Evolutionary conservation across 208 protist genomes (phyloP), one percentile per base, ranked within the genome.

Genomic region (Leptomonas seymouri): DNA sequence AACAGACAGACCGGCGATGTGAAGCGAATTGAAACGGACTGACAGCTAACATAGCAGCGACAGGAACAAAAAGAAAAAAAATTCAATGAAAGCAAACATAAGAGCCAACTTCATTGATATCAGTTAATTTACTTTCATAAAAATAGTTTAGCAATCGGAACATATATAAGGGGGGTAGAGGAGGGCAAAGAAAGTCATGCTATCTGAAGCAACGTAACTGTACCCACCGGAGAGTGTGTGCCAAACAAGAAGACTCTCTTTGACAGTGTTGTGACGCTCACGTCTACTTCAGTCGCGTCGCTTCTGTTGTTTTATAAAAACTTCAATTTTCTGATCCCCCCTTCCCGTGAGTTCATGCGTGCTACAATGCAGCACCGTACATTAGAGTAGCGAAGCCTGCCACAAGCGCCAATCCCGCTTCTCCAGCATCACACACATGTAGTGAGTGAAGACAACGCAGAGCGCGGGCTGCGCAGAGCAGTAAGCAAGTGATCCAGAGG

Each of bases 121-220:
- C 12, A 27, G 49, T 70, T 50, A 42, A 42, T 3, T 28, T 20
- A 41, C 28, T 39, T 4, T n/a, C 18, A 45, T 8, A 48, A 51
- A 45, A 54, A 71, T 46, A 42, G 55, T 54, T 36, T 20, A 57
- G 66, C 61, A 55, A 21, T 15, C 44, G 20, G 11, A 48, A n/a
- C 44, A 48, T 48, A 16, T 48, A 14, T 48, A 25, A 42, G 18
- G 9, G 18, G 39, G 6, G 34, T 41, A 46, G 15, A 44, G 36
- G 31, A 30, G 51, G 27, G 36, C 9, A 28, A 41, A 39, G 34
- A 59, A 12, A 59, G 48, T 20, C 34, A 9, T 3, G 34, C 34
- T 39, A 39, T 9, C 34, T 9, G 34, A 3, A 9, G 34, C 34
- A 3, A 9, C 34, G 9, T 39, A 39, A 39, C 34, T 9, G 34